Conservation (phyloP, 768 basidiomycete genomes). For the Rhodotorula paludigena region DNA sequence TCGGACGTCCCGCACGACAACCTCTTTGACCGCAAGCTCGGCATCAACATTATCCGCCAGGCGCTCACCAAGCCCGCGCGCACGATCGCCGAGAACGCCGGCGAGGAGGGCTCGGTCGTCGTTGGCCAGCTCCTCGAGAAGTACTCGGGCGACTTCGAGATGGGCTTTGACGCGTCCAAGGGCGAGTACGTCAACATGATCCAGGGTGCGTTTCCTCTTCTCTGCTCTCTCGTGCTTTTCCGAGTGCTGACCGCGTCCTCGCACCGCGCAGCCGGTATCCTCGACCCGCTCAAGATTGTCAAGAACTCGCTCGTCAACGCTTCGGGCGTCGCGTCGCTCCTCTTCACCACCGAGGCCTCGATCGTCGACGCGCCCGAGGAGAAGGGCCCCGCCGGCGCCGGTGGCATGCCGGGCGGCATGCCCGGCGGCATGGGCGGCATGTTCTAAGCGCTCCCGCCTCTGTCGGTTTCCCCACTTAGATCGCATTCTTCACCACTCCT, state of each 20-base stretch:
- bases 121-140: conserved; percentile 73
- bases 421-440: conserved; percentile 31
- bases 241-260: conserved; percentile 55
- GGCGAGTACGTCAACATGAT: conserved; percentile 89
- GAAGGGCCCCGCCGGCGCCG: conserved; percentile 50
- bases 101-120: conserved; percentile 88
- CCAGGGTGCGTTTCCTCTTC: not conserved
- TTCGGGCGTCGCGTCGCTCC: conserved; percentile 79
- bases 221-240: too few relatives aligned
- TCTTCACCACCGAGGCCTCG: conserved; percentile 88
- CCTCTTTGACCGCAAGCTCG: conserved; percentile 90
- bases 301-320: conserved; percentile 89
- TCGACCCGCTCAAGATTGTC: conserved; percentile 70
- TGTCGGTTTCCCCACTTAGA: not conserved
- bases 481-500: too few relatives aligned
- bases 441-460: conserved; percentile 6
- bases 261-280: conserved; percentile 87
- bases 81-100: conserved; percentile 86
- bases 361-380: conserved; percentile 83
- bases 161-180: conserved; percentile 71
- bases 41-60: conserved; percentile 63
- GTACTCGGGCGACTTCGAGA: conserved; percentile 69
- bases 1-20: conserved; percentile 71
- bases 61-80: conserved; percentile 75
- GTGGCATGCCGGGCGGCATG: conserved; percentile 52